Conservation (phyloP, 2,329 filamentous ascomycete genomes). For the Cladosporium sp. region DNA sequence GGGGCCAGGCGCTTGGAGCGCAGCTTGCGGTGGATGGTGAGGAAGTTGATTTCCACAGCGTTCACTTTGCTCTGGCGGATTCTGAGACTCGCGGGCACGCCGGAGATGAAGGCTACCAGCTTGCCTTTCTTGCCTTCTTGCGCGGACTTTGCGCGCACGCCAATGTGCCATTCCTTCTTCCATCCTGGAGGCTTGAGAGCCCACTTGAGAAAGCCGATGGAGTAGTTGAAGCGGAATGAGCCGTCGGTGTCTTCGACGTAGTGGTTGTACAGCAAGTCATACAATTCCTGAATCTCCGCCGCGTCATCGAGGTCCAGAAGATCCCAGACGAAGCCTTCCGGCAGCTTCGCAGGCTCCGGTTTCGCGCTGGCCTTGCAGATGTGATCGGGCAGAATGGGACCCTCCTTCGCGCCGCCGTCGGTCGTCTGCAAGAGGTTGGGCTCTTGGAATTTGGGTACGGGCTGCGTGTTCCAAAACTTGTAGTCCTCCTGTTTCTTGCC, state of each 20-base stretch:
- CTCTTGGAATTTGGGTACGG: constrained; percentile 75
- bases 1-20: constrained; percentile 88
- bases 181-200: constrained; percentile 92
- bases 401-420: constrained; percentile 58
- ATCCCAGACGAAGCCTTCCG: constrained; percentile 90
- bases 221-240: constrained; percentile 98
- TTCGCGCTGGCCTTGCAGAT: constrained; percentile 57
- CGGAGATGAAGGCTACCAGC: constrained; percentile 93
- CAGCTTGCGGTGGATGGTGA: constrained; percentile 97
- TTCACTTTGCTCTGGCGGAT: constrained; percentile 72
- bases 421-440: constrained; percentile 32
- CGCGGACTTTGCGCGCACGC: constrained; percentile 64
- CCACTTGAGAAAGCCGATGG: constrained; percentile 83
- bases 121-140: constrained; percentile 65
- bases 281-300: constrained; percentile 78
- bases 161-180: constrained; percentile 92
- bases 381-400: constrained; percentile 75
- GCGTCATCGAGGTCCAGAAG: constrained; percentile 80
- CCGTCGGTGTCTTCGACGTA: constrained; percentile 97
- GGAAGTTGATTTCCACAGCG: constrained; percentile 94
- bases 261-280: constrained; percentile 84
- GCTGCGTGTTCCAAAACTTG: constrained; percentile 99
- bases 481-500: constrained; percentile 50
- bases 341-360: constrained; percentile 63
- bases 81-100: constrained; percentile 78